Conservation (phyloP, 345 rosid species). For the Trapa bicornis region DNA sequence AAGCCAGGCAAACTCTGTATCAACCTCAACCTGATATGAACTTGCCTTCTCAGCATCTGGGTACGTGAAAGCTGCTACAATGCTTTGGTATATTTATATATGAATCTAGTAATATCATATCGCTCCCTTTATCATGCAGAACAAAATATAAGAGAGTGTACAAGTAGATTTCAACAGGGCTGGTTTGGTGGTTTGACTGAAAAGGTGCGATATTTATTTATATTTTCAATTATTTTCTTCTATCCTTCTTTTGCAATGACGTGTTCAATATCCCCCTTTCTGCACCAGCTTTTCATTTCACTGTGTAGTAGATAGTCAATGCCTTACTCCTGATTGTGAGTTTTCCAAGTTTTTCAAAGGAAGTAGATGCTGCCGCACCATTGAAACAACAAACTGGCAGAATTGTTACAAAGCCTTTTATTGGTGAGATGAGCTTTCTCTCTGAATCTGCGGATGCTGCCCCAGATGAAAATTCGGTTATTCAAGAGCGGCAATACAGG, state of each 20-base stretch:
- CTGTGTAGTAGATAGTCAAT: not conserved
- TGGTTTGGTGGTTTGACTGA: slow-evolving; percentile 33
- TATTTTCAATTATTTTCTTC: slow-evolving; percentile 7
- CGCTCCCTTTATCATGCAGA: slow-evolving; percentile 7
- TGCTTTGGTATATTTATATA: not conserved
- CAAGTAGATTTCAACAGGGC: slow-evolving; percentile 22
- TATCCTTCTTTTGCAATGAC: not conserved
- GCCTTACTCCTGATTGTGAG: not conserved
- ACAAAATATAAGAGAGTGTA: slow-evolving; percentile 8
- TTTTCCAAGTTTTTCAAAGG: slow-evolving; percentile 14
- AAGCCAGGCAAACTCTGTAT: slow-evolving; percentile 6
- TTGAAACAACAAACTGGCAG: slow-evolving; percentile 10
- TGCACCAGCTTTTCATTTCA: not conserved
- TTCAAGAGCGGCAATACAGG: slow-evolving; percentile 14
- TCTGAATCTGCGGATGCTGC: slow-evolving; percentile 51
- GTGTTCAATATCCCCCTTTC: not conserved
- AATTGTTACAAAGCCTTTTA: slow-evolving; percentile 20
- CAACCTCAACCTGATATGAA: slow-evolving; percentile 16
- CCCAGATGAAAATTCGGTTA: slow-evolving; percentile 39
- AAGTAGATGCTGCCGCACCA: slow-evolving; percentile 19
- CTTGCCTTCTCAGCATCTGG: slow-evolving; percentile 1
- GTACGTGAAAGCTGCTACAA: not conserved
- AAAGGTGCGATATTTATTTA: slow-evolving; percentile 16
- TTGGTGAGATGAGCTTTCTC: slow-evolving; percentile 43
- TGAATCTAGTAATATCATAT: slow-evolving; percentile 5